Evolutionary conservation across 2,329 filamentous ascomycete genomes (phyloP).

Genomic region (Hypoxylon sp.): DNA sequence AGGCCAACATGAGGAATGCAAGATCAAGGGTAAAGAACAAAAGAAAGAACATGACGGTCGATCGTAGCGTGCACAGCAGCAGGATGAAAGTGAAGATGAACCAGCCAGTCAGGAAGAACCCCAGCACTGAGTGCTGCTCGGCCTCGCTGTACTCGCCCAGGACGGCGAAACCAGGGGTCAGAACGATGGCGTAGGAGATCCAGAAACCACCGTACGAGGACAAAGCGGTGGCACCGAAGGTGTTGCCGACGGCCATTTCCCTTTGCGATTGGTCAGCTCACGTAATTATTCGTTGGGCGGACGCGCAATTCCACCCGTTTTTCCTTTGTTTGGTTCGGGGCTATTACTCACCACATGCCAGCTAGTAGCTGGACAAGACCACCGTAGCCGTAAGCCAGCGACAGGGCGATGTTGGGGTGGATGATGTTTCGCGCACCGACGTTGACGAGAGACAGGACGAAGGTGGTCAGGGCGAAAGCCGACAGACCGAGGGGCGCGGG

Average conservation of each 20-base stretch:
- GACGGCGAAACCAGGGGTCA: slow-evolving; percentile 78
- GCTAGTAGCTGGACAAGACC: slow-evolving; percentile 84
- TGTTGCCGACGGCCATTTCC: slow-evolving; percentile 92
- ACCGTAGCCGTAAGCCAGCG: slow-evolving; percentile 80
- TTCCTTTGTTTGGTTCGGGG: neutral
- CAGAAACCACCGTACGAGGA: slow-evolving; percentile 90
- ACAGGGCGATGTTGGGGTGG: slow-evolving; percentile 76
- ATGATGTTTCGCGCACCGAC: slow-evolving; percentile 73
- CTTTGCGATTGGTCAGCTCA: slow-evolving; percentile 58
- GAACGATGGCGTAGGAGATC: slow-evolving; percentile 80
- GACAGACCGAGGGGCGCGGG: slow-evolving; percentile 82
- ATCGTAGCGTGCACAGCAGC: slow-evolving; percentile 80
- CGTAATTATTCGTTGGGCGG: neutral
- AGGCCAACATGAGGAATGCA: slow-evolving; percentile 80
- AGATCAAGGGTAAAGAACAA: slow-evolving; percentile 85
- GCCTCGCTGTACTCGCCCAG: slow-evolving; percentile 62
- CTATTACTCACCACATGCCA: slow-evolving; percentile 82
- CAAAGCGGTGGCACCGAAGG: slow-evolving; percentile 85
- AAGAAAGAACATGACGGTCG: slow-evolving; percentile 82
- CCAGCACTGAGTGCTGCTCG: slow-evolving; percentile 72
- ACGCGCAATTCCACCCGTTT: neutral
- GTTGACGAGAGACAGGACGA: slow-evolving; percentile 83
- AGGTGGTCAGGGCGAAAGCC: slow-evolving; percentile 87
- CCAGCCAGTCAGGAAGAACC: slow-evolving; percentile 84
- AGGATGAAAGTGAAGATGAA: slow-evolving; percentile 87